These are phyloP conservation scores for Monilinia vaccinii-corymbosi DNA, from an alignment of 2,329 filamentous ascomycete genomes.

Conservation along the genomic window DNA sequence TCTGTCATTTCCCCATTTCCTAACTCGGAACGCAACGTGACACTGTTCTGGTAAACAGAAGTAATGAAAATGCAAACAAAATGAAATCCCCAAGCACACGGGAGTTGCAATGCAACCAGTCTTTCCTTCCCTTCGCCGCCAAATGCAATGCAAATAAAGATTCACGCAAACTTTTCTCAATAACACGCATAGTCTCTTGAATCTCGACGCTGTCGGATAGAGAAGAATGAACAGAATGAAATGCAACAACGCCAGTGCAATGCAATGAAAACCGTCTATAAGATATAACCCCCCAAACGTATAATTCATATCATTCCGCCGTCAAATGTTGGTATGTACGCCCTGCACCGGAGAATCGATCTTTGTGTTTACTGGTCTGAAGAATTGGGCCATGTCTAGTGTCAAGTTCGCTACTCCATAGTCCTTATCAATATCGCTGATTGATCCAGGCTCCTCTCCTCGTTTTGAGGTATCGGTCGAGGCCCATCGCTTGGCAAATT, in stretches of 20 bases:
- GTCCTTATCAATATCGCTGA: constrained; percentile 58
- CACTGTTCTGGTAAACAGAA: not conserved
- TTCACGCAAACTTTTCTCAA: constrained; percentile 8
- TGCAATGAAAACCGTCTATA: constrained; percentile 10
- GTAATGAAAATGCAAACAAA: not conserved
- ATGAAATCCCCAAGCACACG: not conserved
- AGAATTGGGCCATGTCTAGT: constrained; percentile 63
- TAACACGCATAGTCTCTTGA: not conserved
- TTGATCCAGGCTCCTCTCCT: constrained; percentile 59
- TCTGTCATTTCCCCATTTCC: not conserved
- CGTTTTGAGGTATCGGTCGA: constrained; percentile 53
- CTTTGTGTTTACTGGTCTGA: constrained; percentile 47
- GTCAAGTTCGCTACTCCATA: constrained; percentile 57
- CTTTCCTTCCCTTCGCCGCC: constrained; percentile 2
- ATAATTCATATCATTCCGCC: constrained; percentile 16
- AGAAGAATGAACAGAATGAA: constrained; percentile 3
- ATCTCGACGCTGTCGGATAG: constrained; percentile 2
- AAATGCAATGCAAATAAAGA: constrained; percentile 9
- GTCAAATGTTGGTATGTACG: constrained; percentile 26
- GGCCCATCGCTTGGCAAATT: constrained; percentile 51
- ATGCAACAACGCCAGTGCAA: constrained; percentile 11
- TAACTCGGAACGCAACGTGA: not conserved
- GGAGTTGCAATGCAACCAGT: not conserved
- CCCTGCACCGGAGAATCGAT: constrained; percentile 31
- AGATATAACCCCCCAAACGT: constrained; percentile 10